These are phyloP conservation scores for Podospora conica DNA, from an alignment of 495 filamentous ascomycete genomes.

Conservation along the genomic window DNA sequence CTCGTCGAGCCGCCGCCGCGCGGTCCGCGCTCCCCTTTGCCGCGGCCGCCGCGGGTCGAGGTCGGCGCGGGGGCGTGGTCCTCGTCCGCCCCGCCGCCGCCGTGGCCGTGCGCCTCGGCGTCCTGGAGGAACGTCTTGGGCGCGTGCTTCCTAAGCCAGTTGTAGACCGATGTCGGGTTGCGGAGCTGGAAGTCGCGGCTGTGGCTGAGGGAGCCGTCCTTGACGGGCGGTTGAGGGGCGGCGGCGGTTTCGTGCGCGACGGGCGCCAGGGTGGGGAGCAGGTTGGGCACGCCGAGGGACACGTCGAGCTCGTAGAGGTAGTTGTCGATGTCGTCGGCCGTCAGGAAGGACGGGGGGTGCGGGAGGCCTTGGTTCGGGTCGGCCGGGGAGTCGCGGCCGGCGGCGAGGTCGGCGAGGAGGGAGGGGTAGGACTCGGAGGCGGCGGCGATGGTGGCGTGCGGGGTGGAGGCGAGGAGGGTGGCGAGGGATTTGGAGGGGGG, in stretches of 20 bases:
- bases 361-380: conserved; percentile 32
- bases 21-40: conserved; percentile 14
- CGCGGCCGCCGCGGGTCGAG: conserved; percentile 21
- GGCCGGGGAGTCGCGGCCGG: conserved; percentile 28
- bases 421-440: conserved; percentile 34
- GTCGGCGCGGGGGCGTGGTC: conserved; percentile 23
- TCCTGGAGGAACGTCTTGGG: conserved; percentile 81
- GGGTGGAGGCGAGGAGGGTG: conserved; percentile 35
- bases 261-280: conserved; percentile 38
- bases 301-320: conserved; percentile 67
- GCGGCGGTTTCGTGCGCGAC: conserved; percentile 25
- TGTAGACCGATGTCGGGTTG: conserved; percentile 82
- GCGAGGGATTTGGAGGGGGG: conserved; percentile 33
- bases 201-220: conserved; percentile 30
- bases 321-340: conserved; percentile 72
- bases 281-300: conserved; percentile 43
- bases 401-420: conserved; percentile 38
- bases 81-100: conserved; percentile 45
- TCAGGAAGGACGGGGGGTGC: conserved; percentile 54
- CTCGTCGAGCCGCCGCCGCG: conserved; percentile 9
- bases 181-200: conserved; percentile 56
- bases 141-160: conserved; percentile 80
- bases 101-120: conserved; percentile 54
- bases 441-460: conserved; percentile 34
- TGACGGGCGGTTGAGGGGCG: conserved; percentile 16